phyloP scores from a whole-genome alignment of 2,329 filamentous ascomycete species.

The Tolypocladium album region DNA sequence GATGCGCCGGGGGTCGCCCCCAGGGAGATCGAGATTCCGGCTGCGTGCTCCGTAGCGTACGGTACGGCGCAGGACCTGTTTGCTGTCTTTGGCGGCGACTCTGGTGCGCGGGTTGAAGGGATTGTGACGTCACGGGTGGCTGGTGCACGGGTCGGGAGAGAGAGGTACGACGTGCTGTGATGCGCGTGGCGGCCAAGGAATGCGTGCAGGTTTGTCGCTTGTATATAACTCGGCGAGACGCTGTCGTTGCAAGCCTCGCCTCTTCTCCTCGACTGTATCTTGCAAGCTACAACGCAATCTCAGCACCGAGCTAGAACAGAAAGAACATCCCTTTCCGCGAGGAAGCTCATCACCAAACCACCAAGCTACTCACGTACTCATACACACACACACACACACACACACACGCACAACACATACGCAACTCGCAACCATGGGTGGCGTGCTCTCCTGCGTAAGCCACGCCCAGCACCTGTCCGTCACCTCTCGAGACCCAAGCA shows the following conservation, averaged over 20 bases:
- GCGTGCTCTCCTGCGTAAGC: slow-evolving; percentile 75
- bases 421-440: slow-evolving; percentile 51
- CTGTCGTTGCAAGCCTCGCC: neutral
- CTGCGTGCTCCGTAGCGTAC: neutral
- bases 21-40: neutral
- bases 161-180: neutral
- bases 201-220: neutral
- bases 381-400: slow-evolving; percentile 3
- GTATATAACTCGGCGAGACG: neutral
- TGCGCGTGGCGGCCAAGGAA: neutral
- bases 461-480: neutral
- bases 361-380: neutral
- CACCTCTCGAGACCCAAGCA: neutral
- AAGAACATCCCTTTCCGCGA: neutral
- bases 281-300: neutral
- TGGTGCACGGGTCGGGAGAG: neutral
- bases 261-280: neutral
- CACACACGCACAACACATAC: neutral
- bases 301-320: neutral
- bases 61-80: neutral
- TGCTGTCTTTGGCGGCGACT: neutral
- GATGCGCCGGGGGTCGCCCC: neutral
- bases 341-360: neutral
- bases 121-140: neutral
- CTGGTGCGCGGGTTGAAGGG: neutral